Conservation (phyloP, 208 protist species). For the Crithidia bombi region DNA sequence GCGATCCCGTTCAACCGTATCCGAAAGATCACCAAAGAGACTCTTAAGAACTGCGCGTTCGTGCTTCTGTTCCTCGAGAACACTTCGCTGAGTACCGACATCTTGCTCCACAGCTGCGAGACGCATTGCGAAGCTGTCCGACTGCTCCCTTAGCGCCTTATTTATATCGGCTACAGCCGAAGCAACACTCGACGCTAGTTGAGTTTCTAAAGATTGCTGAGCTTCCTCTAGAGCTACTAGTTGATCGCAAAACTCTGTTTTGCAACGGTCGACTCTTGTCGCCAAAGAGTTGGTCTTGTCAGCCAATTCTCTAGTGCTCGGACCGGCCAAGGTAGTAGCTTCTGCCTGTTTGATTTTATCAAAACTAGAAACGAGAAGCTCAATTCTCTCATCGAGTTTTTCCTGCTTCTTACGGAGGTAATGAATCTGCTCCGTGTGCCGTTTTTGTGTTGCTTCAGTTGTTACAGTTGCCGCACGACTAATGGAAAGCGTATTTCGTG, state of each 20-base stretch:
- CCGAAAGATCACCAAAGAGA: conserved; percentile 18
- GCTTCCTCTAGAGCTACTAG: not conserved
- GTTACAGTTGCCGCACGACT: not conserved
- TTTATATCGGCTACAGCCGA: not conserved
- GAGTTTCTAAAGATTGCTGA: not conserved
- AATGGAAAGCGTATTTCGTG: conserved; percentile 36
- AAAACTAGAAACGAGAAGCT: conserved; percentile 1
- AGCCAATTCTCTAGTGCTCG: not conserved
- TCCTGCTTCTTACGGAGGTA: conserved; percentile 33
- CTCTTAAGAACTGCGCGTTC: conserved; percentile 10
- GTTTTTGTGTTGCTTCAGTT: conserved; percentile 8
- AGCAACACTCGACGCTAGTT: not conserved
- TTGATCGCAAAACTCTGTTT: not conserved
- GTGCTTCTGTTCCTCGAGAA: conserved; percentile 7
- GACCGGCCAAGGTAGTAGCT: not conserved
- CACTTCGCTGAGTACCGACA: not conserved
- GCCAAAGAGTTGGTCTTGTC: not conserved
- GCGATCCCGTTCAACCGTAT: conserved; percentile 17
- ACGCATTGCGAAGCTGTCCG: not conserved
- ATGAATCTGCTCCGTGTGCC: conserved; percentile 31
- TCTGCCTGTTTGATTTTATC: not conserved
- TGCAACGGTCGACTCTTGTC: not conserved
- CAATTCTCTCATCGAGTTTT: conserved; percentile 32
- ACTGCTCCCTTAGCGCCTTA: not conserved
- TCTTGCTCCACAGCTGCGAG: conserved; percentile 3